Evolutionary conservation across 2,329 filamentous ascomycete genomes (phyloP), one percentile per base, ranked within the genome.

Genomic region (Scytalidium sp.): DNA sequence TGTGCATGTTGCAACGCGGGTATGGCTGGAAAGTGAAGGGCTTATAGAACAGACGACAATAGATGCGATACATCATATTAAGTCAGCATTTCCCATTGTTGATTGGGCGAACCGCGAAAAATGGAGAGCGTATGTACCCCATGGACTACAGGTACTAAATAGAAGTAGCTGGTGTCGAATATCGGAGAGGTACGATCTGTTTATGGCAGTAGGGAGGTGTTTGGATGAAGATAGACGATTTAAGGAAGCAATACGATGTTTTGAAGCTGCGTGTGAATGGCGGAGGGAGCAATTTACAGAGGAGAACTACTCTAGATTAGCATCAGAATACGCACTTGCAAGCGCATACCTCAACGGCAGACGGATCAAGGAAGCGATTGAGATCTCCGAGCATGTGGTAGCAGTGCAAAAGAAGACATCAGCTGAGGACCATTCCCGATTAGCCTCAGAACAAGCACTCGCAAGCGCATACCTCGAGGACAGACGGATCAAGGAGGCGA

Each of bases 41-140:
- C 48, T 29, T 50, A 32, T 41, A 36, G 43, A 42, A 27, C 43
- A 50, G 43, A 50, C 23, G 15, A 50, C 32, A 25, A 46, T 22
- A 21, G 36, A 46, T 2, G 48, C 48, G 32, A 41, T 46, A 46
- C 9, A 39, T 22, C 48, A 50, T 46, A 29, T 50, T 43, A 20
- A 42, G 23, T 22, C 27, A 19, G 32, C 19, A 29, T 46, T 46
- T 25, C 48, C 48, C 10, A 19, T 22, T 41, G 17, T 36, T 13
- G 29, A 59, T 19, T 25, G 21, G 15, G 46, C 43, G 10, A 58
- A 58, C 40, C 56, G 54, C 19, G 29, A 51, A 2, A 9, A 50
- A 29, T 64, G 62, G 60, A 55, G 55, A 49, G 47, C 51, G 41
- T 65, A 62, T 27, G 41, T 67, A 19, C 60, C 63, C 42, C 65